These are phyloP conservation scores for Macrophomina pseudophaseolina DNA, from an alignment of 2,329 filamentous ascomycete genomes.

Conservation along the genomic window DNA sequence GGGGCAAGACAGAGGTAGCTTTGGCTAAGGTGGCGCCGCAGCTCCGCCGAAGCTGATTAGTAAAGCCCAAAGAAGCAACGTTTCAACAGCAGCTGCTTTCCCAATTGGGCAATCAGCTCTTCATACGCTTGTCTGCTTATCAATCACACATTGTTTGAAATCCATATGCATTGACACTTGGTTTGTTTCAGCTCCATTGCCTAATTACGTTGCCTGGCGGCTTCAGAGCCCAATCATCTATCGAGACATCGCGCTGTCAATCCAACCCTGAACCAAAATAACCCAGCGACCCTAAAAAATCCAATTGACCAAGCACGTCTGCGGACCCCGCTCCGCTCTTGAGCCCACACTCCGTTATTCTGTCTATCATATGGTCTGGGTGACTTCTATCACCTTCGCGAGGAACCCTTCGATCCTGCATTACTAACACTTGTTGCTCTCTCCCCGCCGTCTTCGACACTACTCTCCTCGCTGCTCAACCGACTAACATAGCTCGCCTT, in stretches of 20 bases:
- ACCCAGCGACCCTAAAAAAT: no score
- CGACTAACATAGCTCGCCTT: conserved; percentile 57
- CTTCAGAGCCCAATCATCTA: no score
- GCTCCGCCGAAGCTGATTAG: conserved; percentile 16
- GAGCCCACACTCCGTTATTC: conserved; percentile 49
- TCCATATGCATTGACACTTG: neutral
- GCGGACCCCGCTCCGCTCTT: no score
- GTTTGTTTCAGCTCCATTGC: neutral
- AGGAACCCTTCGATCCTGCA: conserved; percentile 60
- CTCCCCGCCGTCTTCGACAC: conserved; percentile 56
- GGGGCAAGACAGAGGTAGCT: conserved; percentile 9
- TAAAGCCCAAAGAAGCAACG: conserved; percentile 12
- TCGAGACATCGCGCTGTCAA: no score
- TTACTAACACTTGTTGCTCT: conserved; percentile 61
- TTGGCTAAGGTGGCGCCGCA: conserved; percentile 4
- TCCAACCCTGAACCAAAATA: no score
- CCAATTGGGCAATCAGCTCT: conserved; percentile 7
- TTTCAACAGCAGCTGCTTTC: conserved; percentile 12
- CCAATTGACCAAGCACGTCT: no score
- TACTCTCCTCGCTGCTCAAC: conserved; percentile 62
- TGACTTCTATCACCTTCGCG: conserved; percentile 59
- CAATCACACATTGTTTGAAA: neutral
- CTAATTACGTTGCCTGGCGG: no score
- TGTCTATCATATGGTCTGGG: conserved; percentile 66
- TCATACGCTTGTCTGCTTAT: neutral